phyloP scores from a whole-genome alignment of 2,329 filamentous ascomycete species.

The Aspergillus niger region DNA sequence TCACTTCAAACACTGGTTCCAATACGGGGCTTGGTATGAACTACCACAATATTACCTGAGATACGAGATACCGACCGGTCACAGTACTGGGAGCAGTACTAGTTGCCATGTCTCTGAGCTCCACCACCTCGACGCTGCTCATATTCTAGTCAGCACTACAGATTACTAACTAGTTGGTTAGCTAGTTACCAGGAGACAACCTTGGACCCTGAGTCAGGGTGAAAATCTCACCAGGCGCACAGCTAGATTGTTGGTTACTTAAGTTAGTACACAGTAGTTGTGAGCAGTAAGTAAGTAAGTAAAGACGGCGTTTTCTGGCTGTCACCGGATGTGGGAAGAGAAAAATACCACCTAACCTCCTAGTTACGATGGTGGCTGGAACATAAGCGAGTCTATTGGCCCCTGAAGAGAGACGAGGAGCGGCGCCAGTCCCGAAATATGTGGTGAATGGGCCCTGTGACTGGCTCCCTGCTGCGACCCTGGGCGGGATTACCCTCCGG shows the following conservation, averaged over 20 bases:
- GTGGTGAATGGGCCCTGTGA: slow-evolving; percentile 11
- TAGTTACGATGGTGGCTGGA: slow-evolving; percentile 5
- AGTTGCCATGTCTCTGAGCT: not conserved
- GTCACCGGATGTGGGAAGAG: not conserved
- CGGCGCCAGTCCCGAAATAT: slow-evolving; percentile 11
- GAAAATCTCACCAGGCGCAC: not conserved
- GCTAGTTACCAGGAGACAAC: not conserved
- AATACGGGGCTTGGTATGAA: slow-evolving; percentile 3
- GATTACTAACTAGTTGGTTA: not conserved
- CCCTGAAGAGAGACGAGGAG: slow-evolving; percentile 6
- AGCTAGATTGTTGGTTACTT: no score
- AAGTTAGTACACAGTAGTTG: no score
- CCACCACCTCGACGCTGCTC: not conserved
- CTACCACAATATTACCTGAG: not conserved
- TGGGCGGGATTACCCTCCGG: slow-evolving; percentile 19
- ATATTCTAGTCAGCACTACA: not conserved
- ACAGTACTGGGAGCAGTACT: no score
- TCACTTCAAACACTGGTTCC: not conserved
- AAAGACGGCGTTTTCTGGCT: not conserved
- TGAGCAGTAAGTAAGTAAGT: not conserved
- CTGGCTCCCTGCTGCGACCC: slow-evolving; percentile 20
- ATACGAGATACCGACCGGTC: not conserved
- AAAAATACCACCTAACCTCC: not conserved
- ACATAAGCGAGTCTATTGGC: slow-evolving; percentile 3
- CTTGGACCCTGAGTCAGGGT: not conserved